Evolutionary conservation across 2,329 filamentous ascomycete species (phyloP).

Genomic region (Fonsecaea pedrosoi): DNA sequence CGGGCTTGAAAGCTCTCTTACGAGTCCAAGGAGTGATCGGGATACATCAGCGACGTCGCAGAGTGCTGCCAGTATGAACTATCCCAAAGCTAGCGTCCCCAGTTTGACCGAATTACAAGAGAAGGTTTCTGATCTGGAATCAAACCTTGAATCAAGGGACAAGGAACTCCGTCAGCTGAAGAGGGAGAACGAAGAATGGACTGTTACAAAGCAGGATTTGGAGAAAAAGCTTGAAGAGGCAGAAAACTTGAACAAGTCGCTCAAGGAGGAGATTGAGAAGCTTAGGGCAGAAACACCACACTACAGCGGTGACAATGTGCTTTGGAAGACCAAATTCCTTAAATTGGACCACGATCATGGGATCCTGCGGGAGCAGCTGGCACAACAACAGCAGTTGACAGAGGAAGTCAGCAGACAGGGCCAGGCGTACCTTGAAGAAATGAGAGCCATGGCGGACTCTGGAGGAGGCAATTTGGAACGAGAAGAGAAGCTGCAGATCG

Average conservation of each 20-base stretch:
- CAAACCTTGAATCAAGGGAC: conserved; percentile 72
- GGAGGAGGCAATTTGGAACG: conserved; percentile 79
- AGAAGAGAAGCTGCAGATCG: conserved; percentile 77
- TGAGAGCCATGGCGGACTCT: conserved; percentile 82
- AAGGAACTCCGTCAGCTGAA: conserved; percentile 64
- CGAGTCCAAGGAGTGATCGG: conserved; percentile 50
- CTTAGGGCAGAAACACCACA: conserved; percentile 31
- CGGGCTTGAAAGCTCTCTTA: conserved; percentile 60
- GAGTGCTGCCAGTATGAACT: conserved; percentile 60
- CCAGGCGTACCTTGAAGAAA: conserved; percentile 82
- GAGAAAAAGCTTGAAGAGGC: conserved; percentile 77
- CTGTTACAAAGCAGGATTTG: conserved; percentile 68
- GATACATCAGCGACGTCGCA: conserved; percentile 58
- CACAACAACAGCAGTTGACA: conserved; percentile 79
- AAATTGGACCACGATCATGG: conserved; percentile 68
- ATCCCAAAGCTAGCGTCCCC: conserved; percentile 78
- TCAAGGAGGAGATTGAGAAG: conserved; percentile 77
- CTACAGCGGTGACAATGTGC: conserved; percentile 33
- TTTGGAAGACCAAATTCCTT: conserved; percentile 65
- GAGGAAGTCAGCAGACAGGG: conserved; percentile 87
- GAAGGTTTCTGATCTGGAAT: conserved; percentile 75
- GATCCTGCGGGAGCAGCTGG: conserved; percentile 68
- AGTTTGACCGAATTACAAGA: conserved; percentile 77
- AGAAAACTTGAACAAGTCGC: conserved; percentile 76
- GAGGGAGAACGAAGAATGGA: conserved; percentile 63